A percentile compares a stretch with the other conserved stretches of the same genome.
phyloP scores from a whole-genome alignment of 805 yeast species.

The Hanseniaspora lindneri region DNA sequence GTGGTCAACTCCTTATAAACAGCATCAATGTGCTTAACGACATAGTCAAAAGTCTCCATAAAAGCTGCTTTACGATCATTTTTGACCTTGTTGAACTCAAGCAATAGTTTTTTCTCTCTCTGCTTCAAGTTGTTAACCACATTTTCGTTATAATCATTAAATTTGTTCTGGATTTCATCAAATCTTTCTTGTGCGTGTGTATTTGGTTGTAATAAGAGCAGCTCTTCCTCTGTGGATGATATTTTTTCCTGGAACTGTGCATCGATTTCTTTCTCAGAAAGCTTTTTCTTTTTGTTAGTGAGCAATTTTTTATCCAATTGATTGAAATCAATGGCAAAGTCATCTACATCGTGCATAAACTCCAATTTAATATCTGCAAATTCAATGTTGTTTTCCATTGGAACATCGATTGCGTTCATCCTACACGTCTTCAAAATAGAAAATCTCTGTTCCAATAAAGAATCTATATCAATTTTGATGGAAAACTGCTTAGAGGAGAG shows the following conservation, averaged over 20 bases:
- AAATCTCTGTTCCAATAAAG: slow-evolving; percentile 43
- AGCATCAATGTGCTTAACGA: slow-evolving; percentile 56
- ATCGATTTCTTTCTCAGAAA: slow-evolving; percentile 21
- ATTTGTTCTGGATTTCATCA: slow-evolving; percentile 50
- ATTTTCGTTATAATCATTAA: slow-evolving; percentile 52
- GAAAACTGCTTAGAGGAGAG: slow-evolving; percentile 30
- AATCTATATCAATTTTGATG: slow-evolving; percentile 44
- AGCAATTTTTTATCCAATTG: slow-evolving; percentile 34
- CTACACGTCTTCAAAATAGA: slow-evolving; percentile 59
- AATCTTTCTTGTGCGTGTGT: slow-evolving; percentile 67
- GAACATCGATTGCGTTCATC: slow-evolving; percentile 54
- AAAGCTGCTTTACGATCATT: slow-evolving; percentile 49
- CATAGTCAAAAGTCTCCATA: slow-evolving; percentile 63
- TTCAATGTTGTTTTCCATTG: slow-evolving; percentile 24
- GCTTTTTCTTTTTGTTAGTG: slow-evolving; percentile 24
- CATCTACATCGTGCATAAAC: not conserved
- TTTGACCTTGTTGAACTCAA: slow-evolving; percentile 49
- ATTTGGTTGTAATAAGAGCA: slow-evolving; percentile 54
- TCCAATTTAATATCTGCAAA: not conserved
- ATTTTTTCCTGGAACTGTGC: slow-evolving; percentile 33
- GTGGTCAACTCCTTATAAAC: slow-evolving; percentile 81
- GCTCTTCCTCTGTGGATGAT: slow-evolving; percentile 27
- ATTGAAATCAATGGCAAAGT: slow-evolving; percentile 40
- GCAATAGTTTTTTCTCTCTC: slow-evolving; percentile 43
- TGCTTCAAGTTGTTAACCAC: slow-evolving; percentile 45